phyloP scores from a whole-genome alignment of 805 yeast species.

The Ogataea populi-albae region DNA sequence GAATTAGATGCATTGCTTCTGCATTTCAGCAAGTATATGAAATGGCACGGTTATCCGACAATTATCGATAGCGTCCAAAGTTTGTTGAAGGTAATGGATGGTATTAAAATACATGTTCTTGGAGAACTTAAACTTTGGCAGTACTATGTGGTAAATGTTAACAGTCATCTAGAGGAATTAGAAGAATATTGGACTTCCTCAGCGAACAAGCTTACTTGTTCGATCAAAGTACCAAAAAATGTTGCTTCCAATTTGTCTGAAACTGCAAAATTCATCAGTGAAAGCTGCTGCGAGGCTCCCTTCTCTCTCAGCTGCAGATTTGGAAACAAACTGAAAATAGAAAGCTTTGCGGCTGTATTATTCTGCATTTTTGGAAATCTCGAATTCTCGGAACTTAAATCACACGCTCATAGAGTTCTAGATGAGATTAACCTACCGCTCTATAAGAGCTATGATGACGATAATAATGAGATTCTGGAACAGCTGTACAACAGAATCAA shows the following conservation, averaged over 20 bases:
- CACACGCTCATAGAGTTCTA: slow-evolving; percentile 50
- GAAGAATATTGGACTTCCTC: slow-evolving; percentile 34
- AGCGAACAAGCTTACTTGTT: slow-evolving; percentile 6
- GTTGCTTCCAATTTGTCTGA: slow-evolving; percentile 44
- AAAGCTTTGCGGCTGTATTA: slow-evolving; percentile 53
- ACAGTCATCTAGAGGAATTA: slow-evolving; percentile 38
- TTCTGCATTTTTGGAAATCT: slow-evolving; percentile 34
- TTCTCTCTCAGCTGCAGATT: slow-evolving; percentile 49
- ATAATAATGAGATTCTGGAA: slow-evolving; percentile 56
- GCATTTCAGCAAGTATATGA: slow-evolving; percentile 60
- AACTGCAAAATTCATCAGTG: slow-evolving; percentile 47
- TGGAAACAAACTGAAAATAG: slow-evolving; percentile 51
- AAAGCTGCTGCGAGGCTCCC: slow-evolving; percentile 37
- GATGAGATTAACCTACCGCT: slow-evolving; percentile 76
- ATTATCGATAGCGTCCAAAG: slow-evolving; percentile 50
- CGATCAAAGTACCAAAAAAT: slow-evolving; percentile 43
- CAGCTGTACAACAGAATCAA: slow-evolving; percentile 76
- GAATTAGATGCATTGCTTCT: slow-evolving; percentile 73
- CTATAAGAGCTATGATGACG: slow-evolving; percentile 74
- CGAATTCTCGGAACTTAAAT: slow-evolving; percentile 31
- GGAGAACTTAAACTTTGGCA: slow-evolving; percentile 78
- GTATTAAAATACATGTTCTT: slow-evolving; percentile 65
- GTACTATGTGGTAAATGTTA: slow-evolving; percentile 70
- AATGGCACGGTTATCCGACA: slow-evolving; percentile 59
- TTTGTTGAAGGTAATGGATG: slow-evolving; percentile 59